phyloP scores from a whole-genome alignment of 345 rosid species.

The Syzygium aromaticum region DNA sequence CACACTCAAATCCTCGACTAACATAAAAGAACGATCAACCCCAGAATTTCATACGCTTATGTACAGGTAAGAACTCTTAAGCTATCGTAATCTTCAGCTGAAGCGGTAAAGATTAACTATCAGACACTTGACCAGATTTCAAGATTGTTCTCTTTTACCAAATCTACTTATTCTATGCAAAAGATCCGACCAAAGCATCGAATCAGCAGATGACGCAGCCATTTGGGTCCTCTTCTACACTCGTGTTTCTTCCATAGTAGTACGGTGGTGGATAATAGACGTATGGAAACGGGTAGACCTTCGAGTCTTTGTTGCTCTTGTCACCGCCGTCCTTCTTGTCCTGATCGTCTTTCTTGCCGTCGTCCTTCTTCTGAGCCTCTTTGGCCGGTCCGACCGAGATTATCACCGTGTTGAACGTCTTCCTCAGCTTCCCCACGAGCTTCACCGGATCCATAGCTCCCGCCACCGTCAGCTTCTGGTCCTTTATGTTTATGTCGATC shows the following conservation, averaged over 20 bases:
- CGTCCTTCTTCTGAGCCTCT: constrained; percentile 2
- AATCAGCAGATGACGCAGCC: background rate
- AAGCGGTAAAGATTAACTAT: background rate
- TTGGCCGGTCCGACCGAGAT: constrained; percentile 12
- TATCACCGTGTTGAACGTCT: background rate
- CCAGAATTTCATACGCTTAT: background rate
- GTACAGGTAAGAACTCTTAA: background rate
- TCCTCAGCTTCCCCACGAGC: constrained; percentile 7
- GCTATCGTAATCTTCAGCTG: background rate
- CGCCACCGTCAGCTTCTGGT: constrained; percentile 7
- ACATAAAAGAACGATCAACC: background rate
- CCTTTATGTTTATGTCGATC: constrained; percentile 6
- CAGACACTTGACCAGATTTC: background rate
- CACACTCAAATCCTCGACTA: background rate
- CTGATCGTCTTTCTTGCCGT: background rate
- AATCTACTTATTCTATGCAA: background rate
- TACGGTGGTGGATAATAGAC: background rate
- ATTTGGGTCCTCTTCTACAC: constrained; percentile 2
- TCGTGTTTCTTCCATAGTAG: background rate
- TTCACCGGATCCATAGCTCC: constrained; percentile 7
- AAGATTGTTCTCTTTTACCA: background rate
- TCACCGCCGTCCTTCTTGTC: background rate
- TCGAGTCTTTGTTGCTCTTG: background rate
- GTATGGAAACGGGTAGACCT: background rate
- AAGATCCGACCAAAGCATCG: background rate